These are phyloP conservation scores for Vitis hybrid DNA, from an alignment of 177 flowering plant genomes.

Conservation along the genomic window DNA sequence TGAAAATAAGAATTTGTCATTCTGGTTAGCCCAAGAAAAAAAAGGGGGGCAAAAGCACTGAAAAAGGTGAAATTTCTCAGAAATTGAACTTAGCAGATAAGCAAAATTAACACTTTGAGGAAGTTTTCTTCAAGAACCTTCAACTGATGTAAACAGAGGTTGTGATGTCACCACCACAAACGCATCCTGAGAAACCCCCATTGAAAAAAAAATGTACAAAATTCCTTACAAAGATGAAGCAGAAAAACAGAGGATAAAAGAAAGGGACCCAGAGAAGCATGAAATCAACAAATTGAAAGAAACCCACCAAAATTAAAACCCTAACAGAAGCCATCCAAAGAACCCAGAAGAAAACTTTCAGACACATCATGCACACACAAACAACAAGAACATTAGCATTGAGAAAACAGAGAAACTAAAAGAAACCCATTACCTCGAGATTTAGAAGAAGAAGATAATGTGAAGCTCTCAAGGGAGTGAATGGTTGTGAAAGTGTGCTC, in stretches of 20 bases:
- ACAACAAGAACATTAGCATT: background rate
- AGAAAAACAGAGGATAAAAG: background rate
- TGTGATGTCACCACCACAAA: no score
- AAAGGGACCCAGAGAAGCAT: background rate
- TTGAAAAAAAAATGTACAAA: background rate
- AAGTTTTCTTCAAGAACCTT: no score
- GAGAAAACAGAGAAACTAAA: background rate
- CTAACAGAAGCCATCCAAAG: background rate
- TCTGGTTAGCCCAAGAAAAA: no score
- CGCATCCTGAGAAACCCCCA: background rate
- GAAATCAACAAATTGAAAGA: background rate
- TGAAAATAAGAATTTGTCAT: no score
- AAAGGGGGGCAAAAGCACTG: no score
- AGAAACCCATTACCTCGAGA: no score
- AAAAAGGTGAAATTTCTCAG: no score
- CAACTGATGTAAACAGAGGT: no score
- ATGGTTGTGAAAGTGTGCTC: background rate
- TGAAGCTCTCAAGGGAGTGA: background rate
- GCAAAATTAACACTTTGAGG: no score
- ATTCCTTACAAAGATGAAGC: no score
- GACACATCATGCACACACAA: background rate
- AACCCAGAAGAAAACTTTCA: background rate
- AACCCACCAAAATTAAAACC: slow-evolving; percentile 3
- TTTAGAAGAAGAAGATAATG: slow-evolving; percentile 6
- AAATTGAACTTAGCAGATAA: no score